phyloP scores from a whole-genome alignment of 108 stramenopile genomes.

The Fragilaria crotonensis region DNA sequence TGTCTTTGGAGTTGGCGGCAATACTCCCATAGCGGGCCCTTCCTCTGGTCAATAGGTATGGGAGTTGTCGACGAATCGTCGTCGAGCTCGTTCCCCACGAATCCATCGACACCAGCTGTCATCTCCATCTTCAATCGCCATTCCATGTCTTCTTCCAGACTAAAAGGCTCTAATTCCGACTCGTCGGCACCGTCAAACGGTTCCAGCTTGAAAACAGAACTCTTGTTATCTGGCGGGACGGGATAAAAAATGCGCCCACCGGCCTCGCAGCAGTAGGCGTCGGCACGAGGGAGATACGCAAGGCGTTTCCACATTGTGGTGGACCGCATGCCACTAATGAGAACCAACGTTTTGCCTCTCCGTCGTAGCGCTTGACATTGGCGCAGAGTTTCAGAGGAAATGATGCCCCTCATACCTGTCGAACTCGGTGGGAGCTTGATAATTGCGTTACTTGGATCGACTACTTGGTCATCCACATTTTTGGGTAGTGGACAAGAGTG shows the following conservation, averaged over 20 bases:
- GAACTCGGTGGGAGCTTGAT: slow-evolving; percentile 52
- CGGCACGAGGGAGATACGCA: slow-evolving; percentile 64
- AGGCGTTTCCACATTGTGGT: slow-evolving; percentile 65
- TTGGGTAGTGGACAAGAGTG: slow-evolving; percentile 72
- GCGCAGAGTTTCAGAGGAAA: slow-evolving; percentile 28
- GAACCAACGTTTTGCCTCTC: slow-evolving; percentile 37
- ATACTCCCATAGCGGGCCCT: slow-evolving; percentile 58
- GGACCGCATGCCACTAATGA: slow-evolving; percentile 79
- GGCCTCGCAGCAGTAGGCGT: slow-evolving; percentile 69
- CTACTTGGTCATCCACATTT: slow-evolving; percentile 2
- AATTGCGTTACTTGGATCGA: slow-evolving; percentile 3
- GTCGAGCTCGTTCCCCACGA: slow-evolving; percentile 9
- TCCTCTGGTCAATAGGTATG: slow-evolving; percentile 26
- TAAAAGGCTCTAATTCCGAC: slow-evolving; percentile 36
- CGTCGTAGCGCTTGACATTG: slow-evolving; percentile 42
- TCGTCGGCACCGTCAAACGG: slow-evolving; percentile 18
- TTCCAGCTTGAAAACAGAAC: slow-evolving; percentile 27
- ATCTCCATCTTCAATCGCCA: slow-evolving; percentile 40
- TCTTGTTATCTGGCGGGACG: slow-evolving; percentile 1
- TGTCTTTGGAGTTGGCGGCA: slow-evolving; percentile 15
- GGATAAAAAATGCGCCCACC: slow-evolving; percentile 81
- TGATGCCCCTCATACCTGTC: slow-evolving; percentile 49
- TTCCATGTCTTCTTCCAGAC: slow-evolving; percentile 50
- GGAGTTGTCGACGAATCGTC: background rate
- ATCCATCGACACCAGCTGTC: slow-evolving; percentile 50